Base-by-base conservation (phyloP, 495 filamentous ascomycete species). In the Penicillium cosmopolitanum region DNA sequence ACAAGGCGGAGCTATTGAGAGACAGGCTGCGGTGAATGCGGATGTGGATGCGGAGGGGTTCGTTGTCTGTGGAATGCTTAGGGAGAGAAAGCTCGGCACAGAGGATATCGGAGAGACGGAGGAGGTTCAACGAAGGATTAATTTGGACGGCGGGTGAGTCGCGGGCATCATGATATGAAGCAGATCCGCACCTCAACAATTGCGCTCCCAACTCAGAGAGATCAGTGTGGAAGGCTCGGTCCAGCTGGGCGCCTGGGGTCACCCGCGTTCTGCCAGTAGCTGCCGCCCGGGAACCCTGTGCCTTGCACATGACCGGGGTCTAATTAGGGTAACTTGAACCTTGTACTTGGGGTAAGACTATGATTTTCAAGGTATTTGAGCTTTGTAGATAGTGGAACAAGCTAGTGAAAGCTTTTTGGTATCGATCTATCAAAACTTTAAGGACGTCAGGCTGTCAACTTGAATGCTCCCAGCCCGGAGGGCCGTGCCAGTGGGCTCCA, bases 111-210 rank as follows among this genome's bases (percentile, higher is more conserved):
- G 1, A 15, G 35, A 40, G 18, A 43, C 21, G 15, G 36, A 55
- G 34, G 18, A 21, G 43, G 36, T 48, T 62, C 54, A 60, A 63
- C 53, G 53, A 58, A 44, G 52, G 35, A 36, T 59, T 19, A 25
- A 19, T 48, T 47, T 53, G 51, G 25, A 48, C 9, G 16, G 33
- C 38, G 28, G 31, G 56, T 57, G 33, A 21, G 19, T 60, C 53
- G 35, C 36, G 56, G 53, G 50, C 65, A 67, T 67, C 57, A 58
- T 67, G 61, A 40, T 40, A 48, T 60, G 25, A 46, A 58, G 38
- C 28, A 51, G 55, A 46, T 55, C 52, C 50, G 35, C 63, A 56
- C 56, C 53, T 52, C 56, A 56, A 50, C 35, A 62, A 66, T 28
- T 40, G 51, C 34, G 21, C 19, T 48, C 51, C 34, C 44, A 51